Evolutionary conservation across 306 rosid species (phyloP), one percentile per base, ranked within the genome.

Genomic region (Vachellia pachyceras): DNA sequence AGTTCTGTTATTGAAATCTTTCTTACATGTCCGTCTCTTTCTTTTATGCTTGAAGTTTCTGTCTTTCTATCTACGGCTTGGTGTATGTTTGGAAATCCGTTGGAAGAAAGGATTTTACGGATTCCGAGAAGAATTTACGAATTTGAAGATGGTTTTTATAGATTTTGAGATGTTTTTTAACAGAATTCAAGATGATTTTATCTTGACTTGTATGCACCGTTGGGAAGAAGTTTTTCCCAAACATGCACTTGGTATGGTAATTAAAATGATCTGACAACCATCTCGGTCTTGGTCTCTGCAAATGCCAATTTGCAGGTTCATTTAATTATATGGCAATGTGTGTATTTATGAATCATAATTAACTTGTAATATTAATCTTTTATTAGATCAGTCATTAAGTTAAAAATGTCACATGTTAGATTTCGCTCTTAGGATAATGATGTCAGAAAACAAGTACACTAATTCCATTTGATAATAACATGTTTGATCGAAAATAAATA

Each of bases 221-320:
- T n/a, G n/a, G n/a, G n/a, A n/a, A n/a, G n/a, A n/a, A n/a, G n/a
- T n/a, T n/a, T n/a, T n/a, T n/a, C n/a, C n/a, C n/a, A n/a, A n/a
- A n/a, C n/a, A n/a, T n/a, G n/a, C n/a, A n/a, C n/a, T n/a, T n/a
- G n/a, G 46, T 40, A 17, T 73, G 40, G n/a, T 73, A 41, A 3
- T 29, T 2, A 2, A 29, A 22, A 11, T 73, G 3, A 42, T 14
- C 76, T 35, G 15, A 36, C 20, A 72, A 72, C 20, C 14, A 35
- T 33, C 71, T 70, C 67, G 63, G 75, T 33, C 76, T 18, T n/a
- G 11, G 1, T 54, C 25, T 63, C 60, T 45, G 60, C 44, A 69
- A 29, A 73, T 82, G 15, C 36, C 36, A 58, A 58, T 22, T 3
- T 12, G 9, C 5, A 13, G 18, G 36, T 29, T 29, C 10, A 61